phyloP scores from a whole-genome alignment of 2,329 filamentous ascomycete species.

The Phialemoniopsis sp. region DNA sequence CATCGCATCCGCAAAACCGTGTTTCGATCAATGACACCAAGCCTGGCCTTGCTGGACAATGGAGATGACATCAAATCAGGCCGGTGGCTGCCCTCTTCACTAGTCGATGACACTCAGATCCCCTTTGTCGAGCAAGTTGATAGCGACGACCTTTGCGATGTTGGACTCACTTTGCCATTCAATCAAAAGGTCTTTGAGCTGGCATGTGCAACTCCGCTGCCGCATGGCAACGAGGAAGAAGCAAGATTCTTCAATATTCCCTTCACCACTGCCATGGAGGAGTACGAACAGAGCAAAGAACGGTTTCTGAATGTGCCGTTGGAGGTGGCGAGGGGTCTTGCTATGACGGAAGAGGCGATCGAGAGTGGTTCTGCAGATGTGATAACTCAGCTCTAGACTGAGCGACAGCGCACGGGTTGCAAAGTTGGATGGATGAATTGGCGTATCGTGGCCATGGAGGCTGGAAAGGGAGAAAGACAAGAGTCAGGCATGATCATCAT shows the following conservation, averaged over 20 bases:
- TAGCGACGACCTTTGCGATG: background rate
- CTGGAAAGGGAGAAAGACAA: too few species aligned
- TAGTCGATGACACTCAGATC: too few species aligned
- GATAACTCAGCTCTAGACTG: conserved; percentile 17
- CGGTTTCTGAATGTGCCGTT: conserved; percentile 33
- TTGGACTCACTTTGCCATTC: conserved; percentile 1
- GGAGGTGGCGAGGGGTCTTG: conserved; percentile 46
- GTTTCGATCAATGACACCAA: too few species aligned
- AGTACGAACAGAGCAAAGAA: conserved; percentile 21
- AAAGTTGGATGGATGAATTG: too few species aligned
- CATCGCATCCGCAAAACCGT: too few species aligned
- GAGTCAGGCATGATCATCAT: too few species aligned
- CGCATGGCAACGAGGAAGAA: conserved; percentile 9
- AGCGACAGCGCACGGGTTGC: too few species aligned
- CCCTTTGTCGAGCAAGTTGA: background rate
- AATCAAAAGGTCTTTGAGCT: conserved; percentile 3
- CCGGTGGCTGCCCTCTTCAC: too few species aligned
- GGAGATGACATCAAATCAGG: too few species aligned
- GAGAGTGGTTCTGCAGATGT: conserved; percentile 40
- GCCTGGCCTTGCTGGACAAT: too few species aligned
- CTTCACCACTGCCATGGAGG: conserved; percentile 18
- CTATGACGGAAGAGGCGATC: conserved; percentile 52
- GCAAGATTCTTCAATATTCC: conserved; percentile 6
- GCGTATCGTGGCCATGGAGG: too few species aligned
- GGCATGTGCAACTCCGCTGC: conserved; percentile 11